Evolutionary conservation across 345 rosid genomes (phyloP).

Genomic region (Bruguiera parviflora): DNA sequence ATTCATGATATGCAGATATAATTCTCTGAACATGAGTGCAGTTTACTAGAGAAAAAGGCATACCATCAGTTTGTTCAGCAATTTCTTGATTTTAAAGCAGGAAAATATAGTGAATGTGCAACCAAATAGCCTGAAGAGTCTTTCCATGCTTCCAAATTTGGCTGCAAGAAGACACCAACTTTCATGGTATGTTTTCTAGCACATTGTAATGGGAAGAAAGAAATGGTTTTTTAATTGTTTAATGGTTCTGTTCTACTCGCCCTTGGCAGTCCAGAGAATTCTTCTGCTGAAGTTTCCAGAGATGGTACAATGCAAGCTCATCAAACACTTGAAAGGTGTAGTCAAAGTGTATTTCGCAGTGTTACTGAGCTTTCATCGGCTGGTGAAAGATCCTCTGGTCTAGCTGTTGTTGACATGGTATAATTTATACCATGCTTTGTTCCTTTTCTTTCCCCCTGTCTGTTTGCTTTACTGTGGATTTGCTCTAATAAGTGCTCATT

Average conservation of each 20-base stretch:
- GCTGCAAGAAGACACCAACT: slow-evolving; percentile 46
- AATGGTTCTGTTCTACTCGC: slow-evolving; percentile 12
- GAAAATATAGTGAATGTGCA: slow-evolving; percentile 47
- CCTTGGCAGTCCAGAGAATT: slow-evolving; percentile 43
- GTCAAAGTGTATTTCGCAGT: slow-evolving; percentile 62
- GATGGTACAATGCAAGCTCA: slow-evolving; percentile 32
- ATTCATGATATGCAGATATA: background rate
- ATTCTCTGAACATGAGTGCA: background rate
- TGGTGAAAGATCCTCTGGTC: slow-evolving; percentile 47
- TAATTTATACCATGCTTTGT: slow-evolving; percentile 17
- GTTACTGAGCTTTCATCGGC: slow-evolving; percentile 75
- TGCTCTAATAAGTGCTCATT: slow-evolving; percentile 11
- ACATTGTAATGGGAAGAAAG: background rate
- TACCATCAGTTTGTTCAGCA: slow-evolving; percentile 12
- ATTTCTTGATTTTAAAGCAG: slow-evolving; percentile 33
- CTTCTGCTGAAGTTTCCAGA: slow-evolving; percentile 41
- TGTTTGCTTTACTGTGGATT: slow-evolving; percentile 2
- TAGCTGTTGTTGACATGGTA: slow-evolving; percentile 78
- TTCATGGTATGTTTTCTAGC: slow-evolving; percentile 40
- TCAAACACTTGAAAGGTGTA: slow-evolving; percentile 50
- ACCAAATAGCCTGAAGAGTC: slow-evolving; percentile 40
- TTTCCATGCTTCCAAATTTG: slow-evolving; percentile 49
- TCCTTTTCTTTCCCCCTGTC: background rate
- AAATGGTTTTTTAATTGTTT: slow-evolving; percentile 1
- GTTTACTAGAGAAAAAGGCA: background rate